These are phyloP conservation scores for Lactarius sp. DNA, from an alignment of 768 basidiomycete species.

Conservation along the genomic window DNA sequence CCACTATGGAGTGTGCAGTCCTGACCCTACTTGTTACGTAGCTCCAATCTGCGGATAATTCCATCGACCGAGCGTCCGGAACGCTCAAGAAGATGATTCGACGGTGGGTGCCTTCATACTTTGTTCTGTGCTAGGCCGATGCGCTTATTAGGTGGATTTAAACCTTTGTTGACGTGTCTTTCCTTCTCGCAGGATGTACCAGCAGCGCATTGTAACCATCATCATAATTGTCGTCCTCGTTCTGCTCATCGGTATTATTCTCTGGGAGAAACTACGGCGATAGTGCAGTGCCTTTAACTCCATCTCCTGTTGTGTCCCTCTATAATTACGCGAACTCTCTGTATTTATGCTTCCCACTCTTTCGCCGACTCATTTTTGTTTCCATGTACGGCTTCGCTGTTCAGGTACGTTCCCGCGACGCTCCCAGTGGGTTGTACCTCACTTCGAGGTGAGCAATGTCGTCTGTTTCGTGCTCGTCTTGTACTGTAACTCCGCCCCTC, in stretches of 20 bases:
- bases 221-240: conserved; percentile 84
- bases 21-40: conserved; percentile 30
- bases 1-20: neutral
- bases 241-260: conserved; percentile 72
- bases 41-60: conserved; percentile 81
- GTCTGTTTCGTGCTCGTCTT: neutral
- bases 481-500: no score
- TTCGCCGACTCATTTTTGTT: neutral
- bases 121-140: conserved; percentile 17
- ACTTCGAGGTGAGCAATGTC: neutral
- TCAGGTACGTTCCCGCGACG: neutral
- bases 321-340: neutral
- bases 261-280: conserved; percentile 63
- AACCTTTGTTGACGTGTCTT: conserved; percentile 20
- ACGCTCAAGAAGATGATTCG: conserved; percentile 95
- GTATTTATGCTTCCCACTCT: neutral
- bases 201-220: conserved; percentile 84
- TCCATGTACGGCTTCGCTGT: neutral
- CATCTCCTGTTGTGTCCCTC: neutral
- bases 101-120: conserved; percentile 53
- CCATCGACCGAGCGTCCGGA: conserved; percentile 86
- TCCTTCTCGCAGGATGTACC: conserved; percentile 79
- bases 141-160: conserved; percentile 29
- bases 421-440: neutral
- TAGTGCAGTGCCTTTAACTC: neutral